Conservation (phyloP, 257 asterid species). For the Jacaranda copaia region DNA sequence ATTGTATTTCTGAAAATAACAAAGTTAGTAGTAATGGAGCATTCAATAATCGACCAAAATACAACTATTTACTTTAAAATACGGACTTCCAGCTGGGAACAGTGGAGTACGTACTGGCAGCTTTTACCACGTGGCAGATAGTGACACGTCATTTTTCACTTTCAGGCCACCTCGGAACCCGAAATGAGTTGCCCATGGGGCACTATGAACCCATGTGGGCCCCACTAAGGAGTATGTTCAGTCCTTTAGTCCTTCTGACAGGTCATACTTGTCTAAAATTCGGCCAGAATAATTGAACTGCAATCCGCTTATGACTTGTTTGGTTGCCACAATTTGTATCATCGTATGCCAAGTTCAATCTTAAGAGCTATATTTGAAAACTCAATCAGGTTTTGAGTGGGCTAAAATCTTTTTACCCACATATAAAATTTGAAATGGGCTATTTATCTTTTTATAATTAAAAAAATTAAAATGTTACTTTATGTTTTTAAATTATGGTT, state of each 20-base stretch:
- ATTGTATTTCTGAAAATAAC: too few species aligned
- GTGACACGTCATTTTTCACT: slow-evolving; percentile 37
- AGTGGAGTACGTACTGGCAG: slow-evolving; percentile 43
- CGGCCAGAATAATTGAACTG: not conserved
- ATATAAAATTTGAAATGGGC: too few species aligned
- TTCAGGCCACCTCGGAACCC: slow-evolving; percentile 40
- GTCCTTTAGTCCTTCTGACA: not conserved
- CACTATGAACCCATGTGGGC: not conserved
- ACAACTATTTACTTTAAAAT: too few species aligned
- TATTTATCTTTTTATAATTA: too few species aligned
- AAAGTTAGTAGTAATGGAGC: too few species aligned
- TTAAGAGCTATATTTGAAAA: not conserved
- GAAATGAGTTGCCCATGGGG: not conserved
- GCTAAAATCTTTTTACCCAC: too few species aligned
- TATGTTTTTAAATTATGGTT: too few species aligned
- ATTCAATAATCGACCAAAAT: too few species aligned
- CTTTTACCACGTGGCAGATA: slow-evolving; percentile 49
- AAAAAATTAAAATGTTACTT: too few species aligned
- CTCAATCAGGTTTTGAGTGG: not conserved
- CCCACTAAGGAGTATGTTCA: not conserved
- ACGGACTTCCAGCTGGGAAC: slow-evolving; percentile 49
- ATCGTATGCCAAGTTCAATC: not conserved
- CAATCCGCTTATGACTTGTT: not conserved
- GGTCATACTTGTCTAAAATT: not conserved
- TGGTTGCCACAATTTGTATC: not conserved